A percentile compares a stretch with the other conserved stretches of the same genome.
These are phyloP conservation scores for Cryoendolithus antarcticus DNA, from an alignment of 2,329 filamentous ascomycete species.

Conservation along the genomic window DNA sequence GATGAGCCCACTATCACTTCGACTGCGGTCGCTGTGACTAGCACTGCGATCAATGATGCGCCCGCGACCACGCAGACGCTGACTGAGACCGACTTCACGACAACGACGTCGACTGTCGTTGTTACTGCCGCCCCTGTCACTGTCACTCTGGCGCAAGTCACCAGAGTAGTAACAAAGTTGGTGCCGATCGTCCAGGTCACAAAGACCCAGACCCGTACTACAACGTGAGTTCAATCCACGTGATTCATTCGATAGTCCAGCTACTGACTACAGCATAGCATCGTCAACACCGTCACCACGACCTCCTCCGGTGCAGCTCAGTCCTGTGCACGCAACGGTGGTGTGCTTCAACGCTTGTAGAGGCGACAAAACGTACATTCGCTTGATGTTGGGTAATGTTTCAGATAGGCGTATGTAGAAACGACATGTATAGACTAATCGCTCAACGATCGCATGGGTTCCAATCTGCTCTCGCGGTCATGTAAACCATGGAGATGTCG, in stretches of 20 bases:
- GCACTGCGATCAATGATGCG: slow-evolving; percentile 7
- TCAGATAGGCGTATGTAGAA: too few relatives aligned
- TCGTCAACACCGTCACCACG: slow-evolving; percentile 7
- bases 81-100: slow-evolving; percentile 12
- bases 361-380: too few relatives aligned
- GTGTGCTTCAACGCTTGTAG: background rate
- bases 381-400: too few relatives aligned
- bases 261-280: slow-evolving; percentile 2
- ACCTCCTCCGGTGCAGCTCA: slow-evolving; percentile 4
- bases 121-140: slow-evolving; percentile 4
- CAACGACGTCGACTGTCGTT: slow-evolving; percentile 13
- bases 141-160: slow-evolving; percentile 13
- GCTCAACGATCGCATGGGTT: too few relatives aligned
- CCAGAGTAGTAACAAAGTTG: slow-evolving; percentile 13
- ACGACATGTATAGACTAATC: too few relatives aligned
- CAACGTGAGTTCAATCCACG: slow-evolving; percentile 13
- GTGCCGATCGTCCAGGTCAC: slow-evolving; percentile 11
- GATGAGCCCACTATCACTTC: slow-evolving; percentile 24
- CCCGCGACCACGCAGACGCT: slow-evolving; percentile 12
- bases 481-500: too few relatives aligned
- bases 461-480: too few relatives aligned
- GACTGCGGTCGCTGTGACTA: slow-evolving; percentile 17
- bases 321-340: slow-evolving; percentile 2
- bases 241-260: too few relatives aligned
- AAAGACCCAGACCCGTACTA: slow-evolving; percentile 11